These are phyloP conservation scores for Oidiodendron maius DNA, from an alignment of 495 filamentous ascomycete genomes.

Conservation along the genomic window DNA sequence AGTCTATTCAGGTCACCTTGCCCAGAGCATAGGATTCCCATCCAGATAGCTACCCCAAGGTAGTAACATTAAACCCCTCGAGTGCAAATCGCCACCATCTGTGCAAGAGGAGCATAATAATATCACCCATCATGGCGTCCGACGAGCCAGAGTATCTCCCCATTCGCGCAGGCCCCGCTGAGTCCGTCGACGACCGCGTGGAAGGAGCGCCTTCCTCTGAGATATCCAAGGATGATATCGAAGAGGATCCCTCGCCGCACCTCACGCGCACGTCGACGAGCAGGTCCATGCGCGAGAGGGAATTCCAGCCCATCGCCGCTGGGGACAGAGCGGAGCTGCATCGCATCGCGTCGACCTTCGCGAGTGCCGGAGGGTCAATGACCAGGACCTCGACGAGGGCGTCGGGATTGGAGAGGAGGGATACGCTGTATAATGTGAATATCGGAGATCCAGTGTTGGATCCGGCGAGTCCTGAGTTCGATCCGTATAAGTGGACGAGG, in stretches of 20 bases:
- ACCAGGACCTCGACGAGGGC: conserved; percentile 2
- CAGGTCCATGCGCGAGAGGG: conserved; percentile 10
- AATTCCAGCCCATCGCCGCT: conserved; percentile 22
- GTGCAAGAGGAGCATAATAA: too few species aligned
- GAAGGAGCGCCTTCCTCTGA: too few species aligned
- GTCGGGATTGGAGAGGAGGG: conserved; percentile 26
- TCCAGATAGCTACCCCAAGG: too few species aligned
- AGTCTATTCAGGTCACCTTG: too few species aligned
- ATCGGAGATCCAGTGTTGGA: conserved; percentile 48
- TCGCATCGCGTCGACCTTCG: conserved; percentile 16
- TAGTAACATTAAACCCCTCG: too few species aligned
- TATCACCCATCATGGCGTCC: too few species aligned
- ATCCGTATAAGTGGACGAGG: conserved; percentile 51
- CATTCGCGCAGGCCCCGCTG: too few species aligned
- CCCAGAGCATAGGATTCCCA: too few species aligned
- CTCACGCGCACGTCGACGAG: conserved; percentile 7
- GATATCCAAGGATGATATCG: conserved; percentile 9
- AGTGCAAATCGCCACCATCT: too few species aligned
- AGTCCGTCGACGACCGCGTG: too few species aligned
- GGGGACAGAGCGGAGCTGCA: conserved; percentile 17
- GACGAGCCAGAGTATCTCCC: too few species aligned
- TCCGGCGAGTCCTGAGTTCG: conserved; percentile 49
- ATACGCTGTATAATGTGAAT: conserved; percentile 38
- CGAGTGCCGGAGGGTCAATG: conserved; percentile 20
- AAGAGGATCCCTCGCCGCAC: too few species aligned